A percentile compares a stretch with the other conserved stretches of the same genome.
Conservation (phyloP, 257 asterid species). For the Primulina huaijiensis region DNA sequence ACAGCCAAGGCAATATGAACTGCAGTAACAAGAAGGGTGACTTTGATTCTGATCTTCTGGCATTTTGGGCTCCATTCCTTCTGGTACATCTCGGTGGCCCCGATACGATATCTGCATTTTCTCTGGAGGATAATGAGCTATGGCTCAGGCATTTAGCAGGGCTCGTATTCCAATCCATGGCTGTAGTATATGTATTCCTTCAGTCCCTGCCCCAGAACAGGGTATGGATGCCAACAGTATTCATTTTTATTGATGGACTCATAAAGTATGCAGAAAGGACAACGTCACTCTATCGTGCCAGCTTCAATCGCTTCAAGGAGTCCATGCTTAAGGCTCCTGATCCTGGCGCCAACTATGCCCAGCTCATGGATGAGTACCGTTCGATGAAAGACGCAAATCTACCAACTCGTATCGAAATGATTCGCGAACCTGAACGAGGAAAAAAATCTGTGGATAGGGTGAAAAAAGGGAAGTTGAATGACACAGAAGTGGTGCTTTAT, state of each 20-base stretch:
- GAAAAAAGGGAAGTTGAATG: conserved; percentile 18
- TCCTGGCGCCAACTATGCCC: conserved; percentile 56
- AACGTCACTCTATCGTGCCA: conserved; percentile 37
- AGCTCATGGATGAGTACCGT: conserved; percentile 42
- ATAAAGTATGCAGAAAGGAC: conserved; percentile 47
- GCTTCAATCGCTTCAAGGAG: conserved; percentile 34
- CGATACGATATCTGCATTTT: conserved; percentile 49
- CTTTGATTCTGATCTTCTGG: conserved; percentile 28
- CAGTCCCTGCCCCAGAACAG: conserved; percentile 31
- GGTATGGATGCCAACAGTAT: conserved; percentile 39
- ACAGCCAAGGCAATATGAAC: conserved; percentile 26
- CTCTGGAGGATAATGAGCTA: conserved; percentile 50
- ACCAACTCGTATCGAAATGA: conserved; percentile 31
- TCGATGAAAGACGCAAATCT: conserved; percentile 38
- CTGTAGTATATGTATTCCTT: conserved; percentile 39
- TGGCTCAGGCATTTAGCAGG: conserved; percentile 47
- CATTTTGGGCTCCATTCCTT: conserved; percentile 54
- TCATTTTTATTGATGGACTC: conserved; percentile 39
- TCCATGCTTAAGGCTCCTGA: conserved; percentile 45
- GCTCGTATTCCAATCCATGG: conserved; percentile 32
- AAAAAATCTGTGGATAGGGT: conserved; percentile 21
- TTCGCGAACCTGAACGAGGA: conserved; percentile 27
- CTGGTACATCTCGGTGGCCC: conserved; percentile 60
- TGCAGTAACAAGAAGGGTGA: not conserved
- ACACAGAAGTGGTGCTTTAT: conserved; percentile 28